These are phyloP conservation scores for Ceratobasidium sp. DNA, from an alignment of 1,284 basidiomycete genomes.

Conservation along the genomic window DNA sequence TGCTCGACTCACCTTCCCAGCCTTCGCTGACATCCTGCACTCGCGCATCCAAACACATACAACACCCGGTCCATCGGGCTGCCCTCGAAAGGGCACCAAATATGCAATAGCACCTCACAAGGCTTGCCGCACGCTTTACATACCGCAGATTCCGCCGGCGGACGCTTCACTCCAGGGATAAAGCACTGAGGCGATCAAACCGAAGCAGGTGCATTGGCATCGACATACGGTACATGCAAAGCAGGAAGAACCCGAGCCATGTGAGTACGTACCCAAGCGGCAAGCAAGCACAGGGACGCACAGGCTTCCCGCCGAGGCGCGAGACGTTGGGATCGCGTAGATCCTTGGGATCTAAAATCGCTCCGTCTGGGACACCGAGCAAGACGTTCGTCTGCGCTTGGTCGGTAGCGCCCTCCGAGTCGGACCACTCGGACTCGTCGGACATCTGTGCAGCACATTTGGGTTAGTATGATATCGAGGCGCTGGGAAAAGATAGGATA, in stretches of 20 bases:
- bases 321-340: slow-evolving; percentile 76
- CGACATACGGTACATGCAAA: slow-evolving; percentile 9
- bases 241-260: background rate
- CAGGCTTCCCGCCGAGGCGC: slow-evolving; percentile 83
- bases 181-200: slow-evolving; percentile 20
- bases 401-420: slow-evolving; percentile 64
- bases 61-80: slow-evolving; percentile 80
- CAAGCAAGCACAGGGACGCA: slow-evolving; percentile 59
- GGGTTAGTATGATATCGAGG: slow-evolving; percentile 44
- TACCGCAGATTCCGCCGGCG: slow-evolving; percentile 54
- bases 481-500: slow-evolving; percentile 44
- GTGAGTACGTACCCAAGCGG: slow-evolving; percentile 45
- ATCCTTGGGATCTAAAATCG: slow-evolving; percentile 62
- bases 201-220: background rate
- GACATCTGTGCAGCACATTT: slow-evolving; percentile 53
- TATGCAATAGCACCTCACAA: slow-evolving; percentile 79
- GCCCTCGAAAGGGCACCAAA: slow-evolving; percentile 84
- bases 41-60: slow-evolving; percentile 80
- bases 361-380: slow-evolving; percentile 77
- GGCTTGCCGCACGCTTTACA: slow-evolving; percentile 73
- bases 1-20: slow-evolving; percentile 66
- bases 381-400: slow-evolving; percentile 73
- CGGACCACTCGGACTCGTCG: slow-evolving; percentile 65
- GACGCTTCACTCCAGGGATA: slow-evolving; percentile 45
- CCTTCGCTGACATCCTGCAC: slow-evolving; percentile 70